Evolutionary conservation across 768 basidiomycete species (phyloP).

Genomic region (Glaciozyma antarctica): DNA sequence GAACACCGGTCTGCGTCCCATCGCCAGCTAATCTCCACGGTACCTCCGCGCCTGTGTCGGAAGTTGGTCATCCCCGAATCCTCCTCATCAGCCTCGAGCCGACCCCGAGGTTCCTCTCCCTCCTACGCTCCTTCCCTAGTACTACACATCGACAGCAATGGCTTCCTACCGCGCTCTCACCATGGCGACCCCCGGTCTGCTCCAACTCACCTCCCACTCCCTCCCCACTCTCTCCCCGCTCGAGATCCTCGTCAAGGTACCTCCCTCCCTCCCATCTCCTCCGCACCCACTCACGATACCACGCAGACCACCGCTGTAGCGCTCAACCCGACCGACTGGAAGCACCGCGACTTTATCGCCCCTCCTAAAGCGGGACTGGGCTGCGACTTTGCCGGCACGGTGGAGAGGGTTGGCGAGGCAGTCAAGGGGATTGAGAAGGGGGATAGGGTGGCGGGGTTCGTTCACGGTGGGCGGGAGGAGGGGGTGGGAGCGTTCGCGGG

Average conservation of each 20-base stretch:
- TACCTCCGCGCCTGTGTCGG: too few species aligned
- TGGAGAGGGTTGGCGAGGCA: constrained; percentile 7
- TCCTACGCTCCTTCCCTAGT: too few species aligned
- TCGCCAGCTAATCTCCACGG: too few species aligned
- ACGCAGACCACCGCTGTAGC: constrained; percentile 8
- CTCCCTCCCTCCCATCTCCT: neutral
- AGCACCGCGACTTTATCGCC: constrained; percentile 16
- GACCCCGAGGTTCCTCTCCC: too few species aligned
- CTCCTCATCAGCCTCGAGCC: too few species aligned
- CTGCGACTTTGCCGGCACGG: constrained; percentile 22
- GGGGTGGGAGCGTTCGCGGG: constrained; percentile 17
- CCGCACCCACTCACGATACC: too few species aligned
- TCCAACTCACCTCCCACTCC: neutral
- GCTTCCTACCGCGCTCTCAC: neutral
- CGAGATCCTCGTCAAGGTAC: constrained; percentile 22
- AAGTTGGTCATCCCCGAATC: too few species aligned
- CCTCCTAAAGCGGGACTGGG: constrained; percentile 6
- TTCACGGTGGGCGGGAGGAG: constrained; percentile 14
- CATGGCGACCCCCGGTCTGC: neutral
- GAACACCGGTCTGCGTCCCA: too few species aligned
- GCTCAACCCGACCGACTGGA: constrained; percentile 23
- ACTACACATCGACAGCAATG: too few species aligned
- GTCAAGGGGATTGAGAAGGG: constrained; percentile 20
- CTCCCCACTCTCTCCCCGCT: neutral
- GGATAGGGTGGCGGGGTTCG: constrained; percentile 27